Evolutionary conservation across 768 basidiomycete genomes (phyloP).

Genomic region (Rhodocollybia butyracea): DNA sequence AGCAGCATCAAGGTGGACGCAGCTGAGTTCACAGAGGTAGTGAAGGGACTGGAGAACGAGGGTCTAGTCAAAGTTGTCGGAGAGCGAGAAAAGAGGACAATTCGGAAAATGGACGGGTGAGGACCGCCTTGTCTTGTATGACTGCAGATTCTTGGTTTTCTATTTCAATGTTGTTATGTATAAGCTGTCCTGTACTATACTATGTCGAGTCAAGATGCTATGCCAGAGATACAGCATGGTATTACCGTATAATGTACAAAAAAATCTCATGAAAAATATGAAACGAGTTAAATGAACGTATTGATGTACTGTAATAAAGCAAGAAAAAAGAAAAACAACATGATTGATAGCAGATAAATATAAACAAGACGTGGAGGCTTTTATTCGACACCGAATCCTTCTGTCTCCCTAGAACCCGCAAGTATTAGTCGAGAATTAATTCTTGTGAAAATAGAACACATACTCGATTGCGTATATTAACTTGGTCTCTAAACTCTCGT

Average conservation of each 20-base stretch:
- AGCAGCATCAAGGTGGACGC: slow-evolving; percentile 78
- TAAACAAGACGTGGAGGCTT: neutral
- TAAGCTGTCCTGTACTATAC: too few species aligned
- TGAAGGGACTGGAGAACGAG: slow-evolving; percentile 79
- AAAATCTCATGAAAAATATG: neutral
- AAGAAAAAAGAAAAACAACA: neutral
- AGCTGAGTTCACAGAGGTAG: slow-evolving; percentile 78
- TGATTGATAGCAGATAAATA: neutral
- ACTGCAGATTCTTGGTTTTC: neutral
- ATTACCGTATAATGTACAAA: slow-evolving; percentile 5
- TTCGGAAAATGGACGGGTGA: slow-evolving; percentile 59
- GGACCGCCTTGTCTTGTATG: neutral
- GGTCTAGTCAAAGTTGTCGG: slow-evolving; percentile 84
- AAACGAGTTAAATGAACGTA: neutral
- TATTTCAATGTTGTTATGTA: neutral
- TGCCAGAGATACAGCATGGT: too few species aligned
- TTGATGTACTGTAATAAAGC: too few species aligned
- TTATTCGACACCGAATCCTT: slow-evolving; percentile 71
- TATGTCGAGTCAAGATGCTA: too few species aligned
- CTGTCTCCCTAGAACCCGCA: slow-evolving; percentile 55
- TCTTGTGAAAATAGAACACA: slow-evolving; percentile 23
- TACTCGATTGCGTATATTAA: slow-evolving; percentile 82
- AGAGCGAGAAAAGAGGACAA: slow-evolving; percentile 80
- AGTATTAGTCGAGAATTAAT: slow-evolving; percentile 5
- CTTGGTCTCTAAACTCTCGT: slow-evolving; percentile 83